Percentiles rank a stretch among this genome's conserved stretches.
These are phyloP conservation scores for Apophysomyces ossiformis DNA, from an alignment of 371 early-diverging fungal species.

Conservation along the genomic window DNA sequence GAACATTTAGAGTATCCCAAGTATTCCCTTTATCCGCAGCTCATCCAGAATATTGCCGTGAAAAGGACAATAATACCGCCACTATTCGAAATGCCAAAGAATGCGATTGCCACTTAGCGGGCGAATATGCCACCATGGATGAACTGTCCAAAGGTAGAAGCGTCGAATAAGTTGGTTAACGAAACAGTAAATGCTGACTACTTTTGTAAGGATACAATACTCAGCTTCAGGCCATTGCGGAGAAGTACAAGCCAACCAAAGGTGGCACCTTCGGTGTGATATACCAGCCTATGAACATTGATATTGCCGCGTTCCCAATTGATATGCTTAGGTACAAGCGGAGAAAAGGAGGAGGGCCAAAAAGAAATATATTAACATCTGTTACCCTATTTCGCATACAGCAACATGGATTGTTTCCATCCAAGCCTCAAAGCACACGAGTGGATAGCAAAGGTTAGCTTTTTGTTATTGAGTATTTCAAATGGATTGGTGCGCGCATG, in stretches of 20 bases:
- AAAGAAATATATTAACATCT: neutral
- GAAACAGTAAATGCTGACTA: neutral
- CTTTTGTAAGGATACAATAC: conserved; percentile 16
- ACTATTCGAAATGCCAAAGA: conserved; percentile 17
- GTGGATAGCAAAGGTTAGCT: conserved; percentile 18
- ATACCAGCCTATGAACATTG: conserved; percentile 12
- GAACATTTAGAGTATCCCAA: conserved; percentile 20
- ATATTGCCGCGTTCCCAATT: conserved; percentile 16
- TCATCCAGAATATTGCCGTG: conserved; percentile 18
- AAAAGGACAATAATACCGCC: neutral
- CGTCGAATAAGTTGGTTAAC: too few species aligned
- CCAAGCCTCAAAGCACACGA: conserved; percentile 17
- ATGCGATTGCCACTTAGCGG: conserved; percentile 18
- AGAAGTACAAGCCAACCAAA: conserved; percentile 16
- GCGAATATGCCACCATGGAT: conserved; percentile 5
- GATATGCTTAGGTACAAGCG: conserved; percentile 13
- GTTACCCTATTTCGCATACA: neutral
- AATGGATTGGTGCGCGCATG: too few species aligned
- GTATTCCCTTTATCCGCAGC: conserved; percentile 17
- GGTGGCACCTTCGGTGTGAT: conserved; percentile 16
- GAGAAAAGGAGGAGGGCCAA: too few species aligned
- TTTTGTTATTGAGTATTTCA: neutral
- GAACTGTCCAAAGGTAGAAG: neutral
- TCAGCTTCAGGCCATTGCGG: conserved; percentile 7
- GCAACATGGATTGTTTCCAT: conserved; percentile 28